Percentiles rank a stretch among this genome's conserved stretches.
Evolutionary conservation across 2,329 filamentous ascomycete species (phyloP).

Genomic region (Verticillium nonalfalfae): DNA sequence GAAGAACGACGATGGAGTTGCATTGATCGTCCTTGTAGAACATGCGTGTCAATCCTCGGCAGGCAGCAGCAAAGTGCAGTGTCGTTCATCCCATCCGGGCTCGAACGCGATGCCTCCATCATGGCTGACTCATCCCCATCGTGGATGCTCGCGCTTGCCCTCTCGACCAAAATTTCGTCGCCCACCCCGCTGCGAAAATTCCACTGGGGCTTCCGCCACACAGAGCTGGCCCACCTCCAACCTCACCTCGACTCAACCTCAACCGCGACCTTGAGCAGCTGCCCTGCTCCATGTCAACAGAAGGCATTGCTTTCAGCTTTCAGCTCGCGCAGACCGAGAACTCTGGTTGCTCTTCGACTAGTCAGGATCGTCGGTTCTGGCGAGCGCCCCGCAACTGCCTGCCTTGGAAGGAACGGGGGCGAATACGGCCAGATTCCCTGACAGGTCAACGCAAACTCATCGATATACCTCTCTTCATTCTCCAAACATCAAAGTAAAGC

Average conservation of each 20-base stretch:
- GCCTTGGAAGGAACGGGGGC: no score
- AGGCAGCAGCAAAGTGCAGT: neutral
- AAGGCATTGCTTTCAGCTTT: no score
- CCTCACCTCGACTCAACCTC: neutral
- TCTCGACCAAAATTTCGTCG: neutral
- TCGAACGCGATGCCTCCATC: neutral
- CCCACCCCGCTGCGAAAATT: slow-evolving; percentile 1
- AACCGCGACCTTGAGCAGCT: neutral
- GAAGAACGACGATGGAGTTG: neutral
- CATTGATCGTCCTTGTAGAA: neutral
- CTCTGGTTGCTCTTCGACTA: no score
- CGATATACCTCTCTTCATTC: neutral
- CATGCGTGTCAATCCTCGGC: neutral
- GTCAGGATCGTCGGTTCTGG: no score
- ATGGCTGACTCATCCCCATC: slow-evolving; percentile 6
- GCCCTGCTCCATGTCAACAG: neutral
- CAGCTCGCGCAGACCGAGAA: no score
- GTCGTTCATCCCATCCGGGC: neutral
- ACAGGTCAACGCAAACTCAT: no score
- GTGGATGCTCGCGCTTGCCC: neutral
- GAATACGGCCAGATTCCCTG: no score
- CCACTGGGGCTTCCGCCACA: neutral
- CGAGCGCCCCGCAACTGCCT: no score
- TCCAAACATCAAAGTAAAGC: no score
- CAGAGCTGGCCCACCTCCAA: neutral